Base-by-base conservation (phyloP, 306 rosid genomes). In the Vicia villosa region DNA sequence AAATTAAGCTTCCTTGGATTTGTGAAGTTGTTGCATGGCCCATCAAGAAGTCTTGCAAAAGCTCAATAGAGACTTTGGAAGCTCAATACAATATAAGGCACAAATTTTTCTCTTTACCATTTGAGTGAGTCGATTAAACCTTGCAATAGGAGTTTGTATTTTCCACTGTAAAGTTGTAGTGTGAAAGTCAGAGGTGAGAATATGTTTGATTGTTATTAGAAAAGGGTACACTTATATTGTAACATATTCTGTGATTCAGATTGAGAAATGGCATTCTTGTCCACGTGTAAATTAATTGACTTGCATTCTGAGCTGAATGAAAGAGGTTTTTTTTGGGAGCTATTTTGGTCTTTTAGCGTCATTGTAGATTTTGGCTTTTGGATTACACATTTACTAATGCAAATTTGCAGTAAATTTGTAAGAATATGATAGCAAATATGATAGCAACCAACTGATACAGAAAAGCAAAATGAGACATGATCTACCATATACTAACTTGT, bases 1-100 rank as follows among this genome's bases (percentile, higher is more conserved):
- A 92, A 89, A 79, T 77, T 92, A 76, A 92, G 98, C 82, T 89
- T 87, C 86, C 92, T 89, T 60, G 98, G 98, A 19, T 89, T 89
- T 77, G 86, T 89, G 69, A 92, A 89, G 70, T 73, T 92, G 69
- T 83, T 92, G 82, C 96, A 87, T 10, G 98, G 98, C 49, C 86
- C 85, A 42, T 89, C 98, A 67, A 83, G 98, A 41, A 63, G 83
- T 28, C 75, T 82, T 22, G 79, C 84, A 8, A 87, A 85, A 68
- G 80, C 84, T 67, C 86, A 85, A 75, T 89, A 78, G 78, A 24
- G 74, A 58, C 45, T 72, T 70, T 19, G 64, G 69, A 57, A 61
- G 46, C 34, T 52, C 49, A 19, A 61, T 34, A 58, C n/a, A 75
- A 22, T 68, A 40, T 30, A 59, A 43, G 52, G 68, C 55, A 66